A percentile compares a stretch with the other conserved stretches of the same genome.
Conservation (phyloP, 2,329 filamentous ascomycete species). For the Chaetomium strumarium region DNA sequence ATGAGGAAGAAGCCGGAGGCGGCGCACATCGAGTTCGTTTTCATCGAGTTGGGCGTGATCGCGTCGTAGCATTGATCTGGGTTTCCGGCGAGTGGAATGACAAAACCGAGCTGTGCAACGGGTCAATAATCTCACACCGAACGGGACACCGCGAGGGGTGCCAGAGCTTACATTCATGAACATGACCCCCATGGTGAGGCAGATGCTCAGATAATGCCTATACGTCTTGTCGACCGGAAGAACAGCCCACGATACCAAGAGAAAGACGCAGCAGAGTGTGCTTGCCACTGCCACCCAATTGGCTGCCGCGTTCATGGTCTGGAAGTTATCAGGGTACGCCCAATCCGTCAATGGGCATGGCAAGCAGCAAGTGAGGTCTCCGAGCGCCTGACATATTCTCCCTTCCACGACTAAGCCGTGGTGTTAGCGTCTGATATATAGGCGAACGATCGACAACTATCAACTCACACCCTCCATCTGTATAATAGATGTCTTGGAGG, state of each 20-base stretch:
- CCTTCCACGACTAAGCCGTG: conserved; percentile 50
- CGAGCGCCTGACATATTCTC: conserved; percentile 46
- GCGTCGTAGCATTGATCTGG: conserved; percentile 79
- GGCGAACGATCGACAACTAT: background rate
- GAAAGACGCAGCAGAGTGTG: conserved; percentile 64
- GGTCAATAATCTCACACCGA: background rate
- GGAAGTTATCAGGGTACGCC: conserved; percentile 57
- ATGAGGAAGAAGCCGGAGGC: conserved; percentile 83
- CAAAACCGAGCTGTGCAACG: conserved; percentile 75
- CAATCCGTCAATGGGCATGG: conserved; percentile 85
- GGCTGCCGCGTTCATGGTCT: conserved; percentile 56
- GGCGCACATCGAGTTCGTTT: conserved; percentile 72
- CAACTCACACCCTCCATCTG: conserved; percentile 25
- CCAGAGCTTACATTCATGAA: conserved; percentile 66
- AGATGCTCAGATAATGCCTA: conserved; percentile 88
- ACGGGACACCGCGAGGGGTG: background rate
- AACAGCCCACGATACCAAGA: conserved; percentile 72
- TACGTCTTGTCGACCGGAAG: conserved; percentile 85
- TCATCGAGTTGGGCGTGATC: conserved; percentile 94
- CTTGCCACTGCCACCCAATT: conserved; percentile 78
- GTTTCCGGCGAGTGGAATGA: conserved; percentile 73
- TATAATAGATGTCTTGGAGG: conserved; percentile 14
- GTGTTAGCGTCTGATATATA: conserved; percentile 12
- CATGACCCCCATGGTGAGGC: conserved; percentile 67
- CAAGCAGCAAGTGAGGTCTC: conserved; percentile 65